Conservation (phyloP, 768 basidiomycete genomes). For the Lentinula aciculospora region DNA sequence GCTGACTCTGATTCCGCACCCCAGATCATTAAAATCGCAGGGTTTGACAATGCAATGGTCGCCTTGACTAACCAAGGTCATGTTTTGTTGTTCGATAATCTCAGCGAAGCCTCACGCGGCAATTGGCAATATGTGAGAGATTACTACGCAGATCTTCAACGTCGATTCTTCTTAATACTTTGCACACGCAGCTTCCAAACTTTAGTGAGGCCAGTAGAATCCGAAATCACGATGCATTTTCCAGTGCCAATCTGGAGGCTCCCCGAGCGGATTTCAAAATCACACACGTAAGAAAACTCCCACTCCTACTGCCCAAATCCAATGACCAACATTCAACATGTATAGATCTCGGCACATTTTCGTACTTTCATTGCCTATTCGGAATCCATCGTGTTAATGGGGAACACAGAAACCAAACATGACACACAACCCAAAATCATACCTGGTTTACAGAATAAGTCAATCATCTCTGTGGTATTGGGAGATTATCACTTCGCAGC, state of each 20-base stretch:
- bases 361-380: conserved; percentile 79
- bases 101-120: conserved; percentile 37
- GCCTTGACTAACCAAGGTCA: conserved; percentile 79
- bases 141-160: background rate
- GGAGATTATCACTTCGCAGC: conserved; percentile 94
- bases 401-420: conserved; percentile 35
- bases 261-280: conserved; percentile 48
- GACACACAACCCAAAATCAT: conserved; percentile 53
- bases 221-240: conserved; percentile 37
- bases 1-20: conserved; percentile 19
- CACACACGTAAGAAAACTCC: conserved; percentile 60
- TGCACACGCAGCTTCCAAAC: conserved; percentile 50
- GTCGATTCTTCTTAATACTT: background rate
- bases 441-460: conserved; percentile 67
- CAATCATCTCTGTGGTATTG: conserved; percentile 81
- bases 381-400: conserved; percentile 71
- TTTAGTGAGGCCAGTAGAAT: conserved; percentile 64
- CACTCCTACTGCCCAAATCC: conserved; percentile 8
- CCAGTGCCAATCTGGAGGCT: conserved; percentile 21
- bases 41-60: conserved; percentile 64
- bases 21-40: conserved; percentile 76
- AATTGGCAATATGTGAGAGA: conserved; percentile 68
- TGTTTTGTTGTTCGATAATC: conserved; percentile 57
- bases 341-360: conserved; percentile 81
- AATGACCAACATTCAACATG: background rate